phyloP scores from a whole-genome alignment of 257 asterid genomes.

The Anisodus tanguticus region DNA sequence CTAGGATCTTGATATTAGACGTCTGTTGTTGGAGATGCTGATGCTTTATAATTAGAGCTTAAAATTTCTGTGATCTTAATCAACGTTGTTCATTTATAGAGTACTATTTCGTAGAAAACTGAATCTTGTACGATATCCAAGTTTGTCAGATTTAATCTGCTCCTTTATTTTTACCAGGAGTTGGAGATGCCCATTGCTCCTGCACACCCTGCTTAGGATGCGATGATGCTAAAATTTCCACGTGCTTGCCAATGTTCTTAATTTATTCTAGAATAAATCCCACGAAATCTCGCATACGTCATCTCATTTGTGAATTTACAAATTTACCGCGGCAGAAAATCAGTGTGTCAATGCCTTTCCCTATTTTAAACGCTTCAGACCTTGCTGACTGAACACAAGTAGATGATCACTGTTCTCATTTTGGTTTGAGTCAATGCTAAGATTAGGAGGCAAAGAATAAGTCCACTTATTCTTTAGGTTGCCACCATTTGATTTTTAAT shows the following conservation, averaged over 20 bases:
- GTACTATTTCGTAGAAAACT: background rate
- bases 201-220: slow-evolving; percentile 21
- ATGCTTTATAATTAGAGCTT: background rate
- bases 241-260: background rate
- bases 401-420: background rate
- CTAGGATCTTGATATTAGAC: slow-evolving; percentile 10
- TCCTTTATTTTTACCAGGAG: background rate
- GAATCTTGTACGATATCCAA: slow-evolving; percentile 24
- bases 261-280: background rate
- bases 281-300: background rate
- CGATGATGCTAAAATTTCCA: background rate
- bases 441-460: slow-evolving; percentile 1
- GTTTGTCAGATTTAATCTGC: slow-evolving; percentile 17
- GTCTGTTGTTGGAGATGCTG: background rate
- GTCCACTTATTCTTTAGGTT: background rate
- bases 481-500: background rate
- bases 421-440: slow-evolving; percentile 6
- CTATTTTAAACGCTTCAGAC: slow-evolving; percentile 10
- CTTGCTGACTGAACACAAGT: slow-evolving; percentile 15
- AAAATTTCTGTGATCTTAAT: slow-evolving; percentile 5
- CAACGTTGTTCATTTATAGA: background rate
- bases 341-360: slow-evolving; percentile 14
- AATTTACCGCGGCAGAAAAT: slow-evolving; percentile 15
- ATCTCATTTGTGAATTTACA: background rate
- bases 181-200: slow-evolving; percentile 1